A percentile compares a stretch with the other conserved stretches of the same genome.
phyloP scores from a whole-genome alignment of 2,329 filamentous ascomycete species.

The Penicillium sp. region DNA sequence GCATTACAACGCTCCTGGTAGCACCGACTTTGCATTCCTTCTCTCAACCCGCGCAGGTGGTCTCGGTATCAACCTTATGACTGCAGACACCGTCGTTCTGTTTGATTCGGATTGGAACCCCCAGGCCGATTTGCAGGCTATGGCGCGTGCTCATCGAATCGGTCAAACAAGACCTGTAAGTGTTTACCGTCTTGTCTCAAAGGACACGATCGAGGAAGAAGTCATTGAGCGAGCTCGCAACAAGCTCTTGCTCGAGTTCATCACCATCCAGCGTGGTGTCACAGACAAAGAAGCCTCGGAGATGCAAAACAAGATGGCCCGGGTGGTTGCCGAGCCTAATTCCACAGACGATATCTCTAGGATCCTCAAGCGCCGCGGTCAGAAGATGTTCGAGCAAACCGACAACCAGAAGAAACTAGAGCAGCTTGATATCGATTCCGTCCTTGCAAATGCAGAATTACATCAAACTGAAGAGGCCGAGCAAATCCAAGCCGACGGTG shows the following conservation, averaged over 20 bases:
- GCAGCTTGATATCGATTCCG: conserved; percentile 94
- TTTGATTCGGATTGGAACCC: conserved; percentile 98
- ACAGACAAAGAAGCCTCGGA: conserved; percentile 89
- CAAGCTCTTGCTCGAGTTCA: conserved; percentile 94
- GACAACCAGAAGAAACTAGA: conserved; percentile 96
- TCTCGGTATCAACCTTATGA: conserved; percentile 98
- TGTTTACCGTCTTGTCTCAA: conserved; percentile 93
- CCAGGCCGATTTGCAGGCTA: conserved; percentile 94
- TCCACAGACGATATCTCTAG: conserved; percentile 93
- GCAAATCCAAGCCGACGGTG: conserved; percentile 90
- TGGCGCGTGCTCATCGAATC: conserved; percentile 97
- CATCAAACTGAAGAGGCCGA: conserved; percentile 95
- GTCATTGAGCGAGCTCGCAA: conserved; percentile 94
- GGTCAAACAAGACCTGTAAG: conserved; percentile 95
- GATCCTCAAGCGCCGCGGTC: conserved; percentile 95
- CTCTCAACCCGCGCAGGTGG: conserved; percentile 94
- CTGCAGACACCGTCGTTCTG: conserved; percentile 93
- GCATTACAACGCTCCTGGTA: conserved; percentile 96
- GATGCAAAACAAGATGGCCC: conserved; percentile 72
- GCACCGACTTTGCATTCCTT: conserved; percentile 93
- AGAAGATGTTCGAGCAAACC: conserved; percentile 98
- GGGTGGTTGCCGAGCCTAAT: conserved; percentile 73
- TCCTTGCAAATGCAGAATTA: conserved; percentile 93
- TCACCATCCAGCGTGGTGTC: conserved; percentile 94
- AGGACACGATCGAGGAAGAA: conserved; percentile 97